Percentiles rank a stretch among this genome's conserved stretches.
Evolutionary conservation across 352 stramenopile species (phyloP).

Genomic region (Globisporangium solare): DNA sequence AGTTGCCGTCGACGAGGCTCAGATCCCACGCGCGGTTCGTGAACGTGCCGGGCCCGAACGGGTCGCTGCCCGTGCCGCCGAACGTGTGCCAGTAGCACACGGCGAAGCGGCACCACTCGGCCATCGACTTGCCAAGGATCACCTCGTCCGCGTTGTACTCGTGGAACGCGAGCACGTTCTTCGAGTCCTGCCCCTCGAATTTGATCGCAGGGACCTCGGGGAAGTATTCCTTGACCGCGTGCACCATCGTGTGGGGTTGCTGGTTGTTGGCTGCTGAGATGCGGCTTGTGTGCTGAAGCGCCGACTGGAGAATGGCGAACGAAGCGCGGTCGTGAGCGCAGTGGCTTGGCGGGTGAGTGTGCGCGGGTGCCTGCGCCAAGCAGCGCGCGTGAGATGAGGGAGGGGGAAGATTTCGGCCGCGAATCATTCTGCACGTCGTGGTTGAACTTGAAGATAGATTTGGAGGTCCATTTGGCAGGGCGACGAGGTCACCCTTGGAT

Average conservation of each 20-base stretch:
- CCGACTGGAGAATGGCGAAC: conserved; percentile 6
- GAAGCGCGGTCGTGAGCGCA: no score
- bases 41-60: conserved; percentile 33
- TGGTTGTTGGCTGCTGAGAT: neutral
- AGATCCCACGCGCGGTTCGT: conserved; percentile 40
- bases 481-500: no score
- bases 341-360: no score
- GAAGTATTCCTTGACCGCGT: conserved; percentile 41
- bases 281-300: neutral
- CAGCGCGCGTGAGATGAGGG: no score
- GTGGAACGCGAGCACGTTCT: conserved; percentile 54
- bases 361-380: no score
- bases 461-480: no score
- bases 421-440: no score
- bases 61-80: conserved; percentile 24
- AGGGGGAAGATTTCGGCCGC: no score
- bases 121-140: conserved; percentile 75
- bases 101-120: conserved; percentile 55
- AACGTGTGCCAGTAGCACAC: conserved; percentile 68
- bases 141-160: conserved; percentile 79
- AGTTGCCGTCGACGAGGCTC: conserved; percentile 16
- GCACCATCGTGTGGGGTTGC: conserved; percentile 5
- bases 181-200: conserved; percentile 47
- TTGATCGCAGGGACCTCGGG: conserved; percentile 48
- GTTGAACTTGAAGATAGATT: no score